Evolutionary conservation across 805 yeast genomes (phyloP).

Genomic region (Zygotorulaspora sp.): DNA sequence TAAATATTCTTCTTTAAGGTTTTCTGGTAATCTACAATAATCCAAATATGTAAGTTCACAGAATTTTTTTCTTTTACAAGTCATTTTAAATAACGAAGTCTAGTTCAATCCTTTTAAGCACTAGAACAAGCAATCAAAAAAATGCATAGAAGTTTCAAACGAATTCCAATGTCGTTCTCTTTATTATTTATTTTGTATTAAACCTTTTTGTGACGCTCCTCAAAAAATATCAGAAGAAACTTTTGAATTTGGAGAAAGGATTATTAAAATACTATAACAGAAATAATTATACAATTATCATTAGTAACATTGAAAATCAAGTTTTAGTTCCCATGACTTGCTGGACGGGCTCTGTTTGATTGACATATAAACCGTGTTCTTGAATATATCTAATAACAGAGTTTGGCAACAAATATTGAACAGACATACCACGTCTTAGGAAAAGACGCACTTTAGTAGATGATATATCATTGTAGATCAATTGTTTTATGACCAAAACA

Average conservation of each 20-base stretch:
- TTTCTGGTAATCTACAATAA: slow-evolving; percentile 9
- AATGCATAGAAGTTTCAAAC: no score
- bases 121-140: no score
- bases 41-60: slow-evolving; percentile 11
- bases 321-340: slow-evolving; percentile 58
- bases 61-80: slow-evolving; percentile 6
- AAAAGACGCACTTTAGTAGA: slow-evolving; percentile 93
- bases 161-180: no score
- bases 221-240: slow-evolving; percentile 2
- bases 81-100: no score
- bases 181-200: background rate
- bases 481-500: slow-evolving; percentile 89
- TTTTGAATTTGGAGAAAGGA: background rate
- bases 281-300: slow-evolving; percentile 5
- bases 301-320: slow-evolving; percentile 12
- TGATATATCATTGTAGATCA: slow-evolving; percentile 92
- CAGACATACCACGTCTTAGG: slow-evolving; percentile 92
- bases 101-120: no score
- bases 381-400: slow-evolving; percentile 92
- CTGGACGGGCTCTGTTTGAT: slow-evolving; percentile 91
- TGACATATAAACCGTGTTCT: slow-evolving; percentile 79
- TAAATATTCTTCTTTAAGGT: slow-evolving; percentile 13
- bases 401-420: slow-evolving; percentile 89
- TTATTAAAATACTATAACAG: slow-evolving; percentile 1
- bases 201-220: background rate